Evolutionary conservation across 1,284 basidiomycete species (phyloP).

Genomic region (Ceratobasidium sp.): DNA sequence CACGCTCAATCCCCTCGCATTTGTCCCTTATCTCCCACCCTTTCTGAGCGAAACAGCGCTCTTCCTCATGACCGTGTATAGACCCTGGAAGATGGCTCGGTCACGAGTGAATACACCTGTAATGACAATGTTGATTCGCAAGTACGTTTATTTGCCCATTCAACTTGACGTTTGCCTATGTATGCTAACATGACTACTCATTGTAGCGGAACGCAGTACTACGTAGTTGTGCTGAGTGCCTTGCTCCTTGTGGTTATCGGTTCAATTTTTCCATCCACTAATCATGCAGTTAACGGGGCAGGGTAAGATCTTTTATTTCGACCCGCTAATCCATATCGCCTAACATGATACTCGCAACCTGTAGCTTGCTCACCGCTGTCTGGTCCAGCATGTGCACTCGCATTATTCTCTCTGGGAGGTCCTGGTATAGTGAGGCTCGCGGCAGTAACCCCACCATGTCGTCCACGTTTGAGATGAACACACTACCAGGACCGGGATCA

Average conservation of each 20-base stretch:
- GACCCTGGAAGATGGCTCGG: constrained; percentile 22
- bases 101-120: neutral
- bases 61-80: neutral
- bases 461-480: neutral
- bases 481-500: neutral
- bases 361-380: constrained; percentile 20
- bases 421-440: constrained; percentile 4
- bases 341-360: neutral
- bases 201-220: constrained; percentile 13
- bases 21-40: constrained; percentile 19
- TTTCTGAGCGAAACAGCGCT: constrained; percentile 10
- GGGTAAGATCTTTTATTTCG: neutral
- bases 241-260: neutral
- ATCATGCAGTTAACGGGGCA: constrained; percentile 22
- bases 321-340: neutral
- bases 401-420: constrained; percentile 28
- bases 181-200: neutral
- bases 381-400: constrained; percentile 34
- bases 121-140: constrained; percentile 16
- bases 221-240: constrained; percentile 4
- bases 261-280: neutral
- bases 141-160: neutral
- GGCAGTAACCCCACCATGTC: neutral
- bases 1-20: constrained; percentile 23
- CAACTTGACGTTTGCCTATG: too few species aligned